Percentiles rank a stretch among this genome's conserved stretches.
Conservation (phyloP, 164 flowering plant species). For the Vitis amurensis region DNA sequence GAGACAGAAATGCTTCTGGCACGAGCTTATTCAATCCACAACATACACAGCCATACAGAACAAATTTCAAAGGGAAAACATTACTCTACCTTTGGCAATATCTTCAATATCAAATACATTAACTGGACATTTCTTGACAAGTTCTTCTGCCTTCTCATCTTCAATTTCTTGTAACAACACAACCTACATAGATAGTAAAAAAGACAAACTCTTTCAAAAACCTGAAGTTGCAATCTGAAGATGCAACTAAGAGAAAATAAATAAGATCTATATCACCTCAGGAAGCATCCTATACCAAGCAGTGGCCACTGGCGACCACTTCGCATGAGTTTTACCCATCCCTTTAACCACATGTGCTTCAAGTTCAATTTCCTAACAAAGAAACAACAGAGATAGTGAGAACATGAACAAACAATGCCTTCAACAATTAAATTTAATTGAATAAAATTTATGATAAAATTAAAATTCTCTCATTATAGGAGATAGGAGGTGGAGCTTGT, state of each 20-base stretch:
- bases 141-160: slow-evolving; percentile 67
- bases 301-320: slow-evolving; percentile 98
- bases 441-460: no score
- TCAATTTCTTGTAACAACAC: slow-evolving; percentile 64
- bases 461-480: not conserved
- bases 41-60: not conserved
- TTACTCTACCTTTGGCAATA: slow-evolving; percentile 52
- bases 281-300: slow-evolving; percentile 97
- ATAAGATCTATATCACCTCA: slow-evolving; percentile 57
- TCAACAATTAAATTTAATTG: no score
- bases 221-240: not conserved
- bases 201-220: not conserved
- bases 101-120: slow-evolving; percentile 94
- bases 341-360: slow-evolving; percentile 98
- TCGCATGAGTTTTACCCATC: slow-evolving; percentile 88
- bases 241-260: not conserved
- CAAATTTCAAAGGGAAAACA: slow-evolving; percentile 2
- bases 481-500: not conserved
- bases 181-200: slow-evolving; percentile 42
- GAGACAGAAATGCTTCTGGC: not conserved
- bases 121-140: slow-evolving; percentile 69
- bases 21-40: not conserved
- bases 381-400: not conserved
- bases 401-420: not conserved
- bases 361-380: slow-evolving; percentile 82